phyloP scores from a whole-genome alignment of 306 rosid genomes.

The Prunus davidiana region DNA sequence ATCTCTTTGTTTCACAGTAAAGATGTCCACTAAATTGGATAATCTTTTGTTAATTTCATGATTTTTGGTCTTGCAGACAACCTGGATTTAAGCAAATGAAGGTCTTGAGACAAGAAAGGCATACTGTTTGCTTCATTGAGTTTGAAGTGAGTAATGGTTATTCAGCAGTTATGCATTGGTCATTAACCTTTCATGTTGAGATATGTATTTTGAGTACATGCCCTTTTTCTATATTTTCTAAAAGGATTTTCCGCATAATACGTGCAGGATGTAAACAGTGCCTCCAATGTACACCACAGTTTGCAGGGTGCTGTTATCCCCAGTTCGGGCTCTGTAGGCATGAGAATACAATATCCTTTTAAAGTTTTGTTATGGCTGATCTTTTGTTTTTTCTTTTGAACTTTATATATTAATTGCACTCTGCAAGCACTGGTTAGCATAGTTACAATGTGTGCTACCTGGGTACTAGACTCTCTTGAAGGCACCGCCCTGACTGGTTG shows the following conservation, averaged over 20 bases:
- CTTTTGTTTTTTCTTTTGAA: neutral
- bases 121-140: conserved; percentile 98
- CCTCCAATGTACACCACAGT: conserved; percentile 81
- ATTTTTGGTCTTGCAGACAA: conserved; percentile 59
- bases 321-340: conserved; percentile 98
- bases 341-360: conserved; percentile 99
- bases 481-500: neutral
- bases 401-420: neutral
- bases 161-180: conserved; percentile 5
- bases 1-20: conserved; percentile 1
- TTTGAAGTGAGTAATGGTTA: conserved; percentile 72
- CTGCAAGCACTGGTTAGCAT: neutral
- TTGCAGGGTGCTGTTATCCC: conserved; percentile 99
- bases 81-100: conserved; percentile 99
- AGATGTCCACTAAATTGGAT: conserved; percentile 8
- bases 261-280: conserved; percentile 88
- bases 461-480: neutral
- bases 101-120: conserved; percentile 97
- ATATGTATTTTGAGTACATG: conserved; percentile 7
- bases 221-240: neutral
- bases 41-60: conserved; percentile 16
- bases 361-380: conserved; percentile 11
- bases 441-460: neutral
- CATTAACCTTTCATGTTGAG: conserved; percentile 1
- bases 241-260: conserved; percentile 15